Evolutionary conservation across 164 flowering plant genomes (phyloP).

Genomic region (Tinospora cordifolia): DNA sequence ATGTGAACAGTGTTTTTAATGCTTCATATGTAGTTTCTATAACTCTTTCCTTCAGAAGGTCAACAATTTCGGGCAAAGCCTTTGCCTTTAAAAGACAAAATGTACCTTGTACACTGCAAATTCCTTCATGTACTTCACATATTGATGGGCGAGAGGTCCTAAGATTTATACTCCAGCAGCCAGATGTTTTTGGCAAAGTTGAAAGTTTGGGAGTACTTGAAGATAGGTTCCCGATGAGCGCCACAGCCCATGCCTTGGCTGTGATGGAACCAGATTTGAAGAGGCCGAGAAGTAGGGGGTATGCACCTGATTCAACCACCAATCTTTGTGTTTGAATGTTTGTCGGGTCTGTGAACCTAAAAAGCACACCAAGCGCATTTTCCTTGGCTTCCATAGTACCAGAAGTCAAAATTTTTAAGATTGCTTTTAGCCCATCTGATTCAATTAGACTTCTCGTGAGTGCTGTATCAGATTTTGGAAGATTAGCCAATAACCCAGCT

Average conservation of each 20-base stretch:
- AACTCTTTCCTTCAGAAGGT: conserved; percentile 33
- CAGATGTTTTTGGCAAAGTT: conserved; percentile 8
- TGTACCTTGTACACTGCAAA: conserved; percentile 34
- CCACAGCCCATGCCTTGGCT: conserved; percentile 60
- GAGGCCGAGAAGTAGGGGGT: conserved; percentile 43
- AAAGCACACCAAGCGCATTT: conserved; percentile 58
- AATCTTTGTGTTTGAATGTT: conserved; percentile 38
- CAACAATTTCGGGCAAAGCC: conserved; percentile 49
- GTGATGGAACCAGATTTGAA: conserved; percentile 34
- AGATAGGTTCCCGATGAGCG: conserved; percentile 55
- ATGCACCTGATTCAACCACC: conserved; percentile 42
- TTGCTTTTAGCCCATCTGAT: conserved; percentile 36
- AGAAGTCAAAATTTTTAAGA: conserved; percentile 35
- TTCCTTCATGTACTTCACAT: conserved; percentile 50
- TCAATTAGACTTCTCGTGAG: conserved; percentile 44
- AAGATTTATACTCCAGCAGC: conserved; percentile 30
- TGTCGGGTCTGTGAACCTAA: conserved; percentile 58
- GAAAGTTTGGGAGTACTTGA: conserved; percentile 36
- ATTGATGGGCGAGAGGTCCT: conserved; percentile 13
- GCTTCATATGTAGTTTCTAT: conserved; percentile 54
- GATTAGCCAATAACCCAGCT: conserved; percentile 53
- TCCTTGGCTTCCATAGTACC: conserved; percentile 57
- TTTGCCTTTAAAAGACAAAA: conserved; percentile 56
- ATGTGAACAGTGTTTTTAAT: conserved; percentile 50
- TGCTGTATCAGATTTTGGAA: conserved; percentile 53